phyloP scores from a whole-genome alignment of 495 filamentous ascomycete species.

The Aspergillus carlsbadensis region DNA sequence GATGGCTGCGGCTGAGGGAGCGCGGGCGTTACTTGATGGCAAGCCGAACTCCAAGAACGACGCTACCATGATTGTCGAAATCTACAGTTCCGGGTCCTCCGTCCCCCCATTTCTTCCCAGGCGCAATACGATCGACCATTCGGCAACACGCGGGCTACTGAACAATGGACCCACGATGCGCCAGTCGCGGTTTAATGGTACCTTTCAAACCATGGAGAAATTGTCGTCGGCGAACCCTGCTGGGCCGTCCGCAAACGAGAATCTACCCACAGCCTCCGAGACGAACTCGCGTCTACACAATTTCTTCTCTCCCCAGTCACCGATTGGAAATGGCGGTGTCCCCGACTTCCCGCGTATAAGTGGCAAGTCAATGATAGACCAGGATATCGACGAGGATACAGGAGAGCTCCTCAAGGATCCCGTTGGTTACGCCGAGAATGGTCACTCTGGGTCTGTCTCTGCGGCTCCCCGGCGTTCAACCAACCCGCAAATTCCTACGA shows the following conservation, averaged over 20 bases:
- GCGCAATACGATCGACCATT: slow-evolving; percentile 63
- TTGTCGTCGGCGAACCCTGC: slow-evolving; percentile 64
- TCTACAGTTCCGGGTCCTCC: slow-evolving; percentile 53
- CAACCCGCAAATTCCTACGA: slow-evolving; percentile 69
- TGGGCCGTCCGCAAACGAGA: slow-evolving; percentile 49
- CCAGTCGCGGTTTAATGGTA: slow-evolving; percentile 74
- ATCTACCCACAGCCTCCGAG: slow-evolving; percentile 61
- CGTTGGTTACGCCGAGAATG: slow-evolving; percentile 79
- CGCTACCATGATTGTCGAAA: slow-evolving; percentile 76
- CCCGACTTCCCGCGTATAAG: slow-evolving; percentile 66
- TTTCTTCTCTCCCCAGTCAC: slow-evolving; percentile 81
- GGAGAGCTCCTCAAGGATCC: slow-evolving; percentile 81
- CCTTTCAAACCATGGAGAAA: slow-evolving; percentile 71
- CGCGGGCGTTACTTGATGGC: slow-evolving; percentile 72
- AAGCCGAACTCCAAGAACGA: slow-evolving; percentile 74
- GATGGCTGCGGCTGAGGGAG: slow-evolving; percentile 71
- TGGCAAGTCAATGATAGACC: slow-evolving; percentile 82
- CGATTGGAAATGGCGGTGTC: slow-evolving; percentile 73
- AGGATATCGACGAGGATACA: slow-evolving; percentile 83
- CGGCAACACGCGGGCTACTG: slow-evolving; percentile 47
- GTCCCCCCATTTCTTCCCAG: slow-evolving; percentile 40
- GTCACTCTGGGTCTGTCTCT: slow-evolving; percentile 48
- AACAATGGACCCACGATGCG: slow-evolving; percentile 57
- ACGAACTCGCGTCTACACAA: slow-evolving; percentile 63
- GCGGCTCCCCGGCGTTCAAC: slow-evolving; percentile 61